Evolutionary conservation across 768 basidiomycete genomes (phyloP), one percentile per base, ranked within the genome.

Genomic region (Dioszegia aurantiaca): DNA sequence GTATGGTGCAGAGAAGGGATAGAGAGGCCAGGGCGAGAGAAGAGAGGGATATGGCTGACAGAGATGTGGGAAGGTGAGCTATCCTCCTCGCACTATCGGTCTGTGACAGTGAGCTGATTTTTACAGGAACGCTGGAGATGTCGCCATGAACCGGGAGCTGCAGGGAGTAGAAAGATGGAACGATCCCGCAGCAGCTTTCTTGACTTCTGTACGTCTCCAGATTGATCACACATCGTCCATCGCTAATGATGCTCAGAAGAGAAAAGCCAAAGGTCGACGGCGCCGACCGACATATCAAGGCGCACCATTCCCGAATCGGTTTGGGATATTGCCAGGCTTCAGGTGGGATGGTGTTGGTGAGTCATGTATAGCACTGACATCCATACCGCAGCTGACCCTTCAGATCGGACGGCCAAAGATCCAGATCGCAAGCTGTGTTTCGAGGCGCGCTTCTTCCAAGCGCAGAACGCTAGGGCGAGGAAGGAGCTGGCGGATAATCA

Each of bases 281-380:
- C 83, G 83, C 52, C 85, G 81, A 77, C 95, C 94, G 9, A 85
- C 87, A 74, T 97, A 97, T 75, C 80, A 77, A 17, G 92, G 93
- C 12, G 90, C 93, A 0, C 83, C 90, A 1, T 87, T 91, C 14
- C 93, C 94, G 8, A 98, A 99, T 78, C 85, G 95, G 6, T 98
- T 94, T 75, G 87, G 87, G 23, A 97, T 99, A 62, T 87, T 83
- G 63, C 95, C 95, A 24, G 95, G 95, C 0, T 90, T 92, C 75
- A 82, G 94, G 72, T 99, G 95, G 95, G 95, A 99, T 74, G 95
- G 95, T 27, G 95, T 98, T 62, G 93, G 93, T 90, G 62, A 67
- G 68, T 78, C 16, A 36, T 56, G 5, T 1, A 26, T 44, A 36
- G 26, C 31, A 19, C n/a, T 44, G 26, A 21, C 10, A 2, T 30